Percentiles rank a stretch among this genome's conserved stretches.
These are phyloP conservation scores for Vigna nakashimae DNA, from an alignment of 306 rosid species.

Conservation along the genomic window DNA sequence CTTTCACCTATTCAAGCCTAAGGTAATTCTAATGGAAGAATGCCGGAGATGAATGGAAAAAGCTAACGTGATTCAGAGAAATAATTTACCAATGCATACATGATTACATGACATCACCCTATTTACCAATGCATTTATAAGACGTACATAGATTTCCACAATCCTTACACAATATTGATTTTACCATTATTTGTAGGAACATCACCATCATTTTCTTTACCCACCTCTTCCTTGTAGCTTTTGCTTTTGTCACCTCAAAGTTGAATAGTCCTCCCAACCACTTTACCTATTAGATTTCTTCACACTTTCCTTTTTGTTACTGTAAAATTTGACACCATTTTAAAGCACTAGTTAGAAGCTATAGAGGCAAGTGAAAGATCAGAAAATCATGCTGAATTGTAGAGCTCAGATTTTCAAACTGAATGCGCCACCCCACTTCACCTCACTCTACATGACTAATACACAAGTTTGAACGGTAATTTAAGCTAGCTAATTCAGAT, in stretches of 20 bases:
- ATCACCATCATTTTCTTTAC: conserved; percentile 10
- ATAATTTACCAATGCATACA: not conserved
- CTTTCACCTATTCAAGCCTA: not conserved
- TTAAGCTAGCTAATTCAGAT: conserved; percentile 17
- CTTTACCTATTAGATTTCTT: conserved; percentile 40
- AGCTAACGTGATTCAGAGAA: conserved; percentile 9
- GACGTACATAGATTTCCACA: conserved; percentile 18
- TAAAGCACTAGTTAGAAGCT: conserved; percentile 25
- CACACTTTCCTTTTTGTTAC: conserved; percentile 45
- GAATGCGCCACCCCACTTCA: not conserved
- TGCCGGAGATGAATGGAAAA: conserved; percentile 21
- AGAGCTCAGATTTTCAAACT: not conserved
- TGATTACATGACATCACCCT: conserved; percentile 20
- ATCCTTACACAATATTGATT: conserved; percentile 23
- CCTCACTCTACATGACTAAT: not conserved
- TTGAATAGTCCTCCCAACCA: conserved; percentile 23
- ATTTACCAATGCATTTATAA: conserved; percentile 22
- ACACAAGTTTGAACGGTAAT: conserved; percentile 3
- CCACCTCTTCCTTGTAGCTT: conserved; percentile 11
- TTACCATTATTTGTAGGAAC: conserved; percentile 10
- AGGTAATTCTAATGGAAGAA: not conserved
- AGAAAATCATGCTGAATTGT: not conserved
- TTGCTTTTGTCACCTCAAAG: conserved; percentile 30
- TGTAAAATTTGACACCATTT: conserved; percentile 45
- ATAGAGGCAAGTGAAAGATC: not conserved